Percentiles rank a stretch among this genome's conserved stretches.
These are phyloP conservation scores for Elsinoe australis DNA, from an alignment of 2,329 filamentous ascomycete species.

Conservation along the genomic window DNA sequence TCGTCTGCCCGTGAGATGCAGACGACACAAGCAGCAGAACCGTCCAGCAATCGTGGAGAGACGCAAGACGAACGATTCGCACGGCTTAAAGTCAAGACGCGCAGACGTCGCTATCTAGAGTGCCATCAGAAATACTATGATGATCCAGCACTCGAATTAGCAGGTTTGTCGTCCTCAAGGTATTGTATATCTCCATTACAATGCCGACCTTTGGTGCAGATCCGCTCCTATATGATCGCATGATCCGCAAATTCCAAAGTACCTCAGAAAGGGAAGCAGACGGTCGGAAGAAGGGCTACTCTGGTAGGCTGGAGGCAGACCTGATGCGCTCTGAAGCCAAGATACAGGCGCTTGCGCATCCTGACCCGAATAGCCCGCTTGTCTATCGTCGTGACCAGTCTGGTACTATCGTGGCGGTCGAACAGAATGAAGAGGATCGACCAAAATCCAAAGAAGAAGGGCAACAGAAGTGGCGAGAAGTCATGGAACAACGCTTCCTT, in stretches of 20 bases:
- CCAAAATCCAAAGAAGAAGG: conserved; percentile 59
- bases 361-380: conserved; percentile 44
- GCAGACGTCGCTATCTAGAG: conserved; percentile 68
- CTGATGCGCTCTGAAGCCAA: conserved; percentile 69
- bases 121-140: conserved; percentile 65
- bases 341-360: conserved; percentile 53
- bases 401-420: conserved; percentile 52
- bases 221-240: conserved; percentile 71
- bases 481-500: conserved; percentile 67
- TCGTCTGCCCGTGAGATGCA: too few species aligned
- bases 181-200: conserved; percentile 8
- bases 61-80: conserved; percentile 22
- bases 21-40: too few species aligned
- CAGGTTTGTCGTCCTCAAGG: conserved; percentile 35
- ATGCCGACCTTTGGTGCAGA: conserved; percentile 40
- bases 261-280: conserved; percentile 65
- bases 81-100: conserved; percentile 60
- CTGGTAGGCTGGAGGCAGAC: conserved; percentile 69
- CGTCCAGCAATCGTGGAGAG: too few species aligned
- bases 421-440: conserved; percentile 46
- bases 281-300: conserved; percentile 66
- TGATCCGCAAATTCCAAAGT: conserved; percentile 70
- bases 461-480: conserved; percentile 59
- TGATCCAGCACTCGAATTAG: conserved; percentile 52
- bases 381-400: conserved; percentile 45